A percentile compares a stretch with the other conserved stretches of the same genome.
These are phyloP conservation scores for Akanthomyces muscarius DNA, from an alignment of 2,329 filamentous ascomycete species.

Conservation along the genomic window DNA sequence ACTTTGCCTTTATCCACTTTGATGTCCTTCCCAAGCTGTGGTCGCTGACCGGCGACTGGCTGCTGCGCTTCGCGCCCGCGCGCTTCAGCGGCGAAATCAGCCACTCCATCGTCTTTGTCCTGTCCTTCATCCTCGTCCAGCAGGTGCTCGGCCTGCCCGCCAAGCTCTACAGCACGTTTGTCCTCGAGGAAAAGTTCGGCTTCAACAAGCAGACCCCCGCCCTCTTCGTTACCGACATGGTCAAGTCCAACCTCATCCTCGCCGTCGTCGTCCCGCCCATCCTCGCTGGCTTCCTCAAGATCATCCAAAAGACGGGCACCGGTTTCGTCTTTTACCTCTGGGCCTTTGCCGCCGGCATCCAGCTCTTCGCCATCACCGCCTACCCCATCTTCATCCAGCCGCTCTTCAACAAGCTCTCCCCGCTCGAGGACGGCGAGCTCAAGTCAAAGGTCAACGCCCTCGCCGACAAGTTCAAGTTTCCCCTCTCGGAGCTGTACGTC, in stretches of 20 bases:
- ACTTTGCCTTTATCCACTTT: conserved; percentile 82
- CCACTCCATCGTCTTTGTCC: conserved; percentile 88
- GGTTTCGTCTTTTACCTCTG: conserved; percentile 98
- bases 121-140: conserved; percentile 78
- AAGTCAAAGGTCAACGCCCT: conserved; percentile 85
- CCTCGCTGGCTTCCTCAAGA: conserved; percentile 86
- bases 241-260: conserved; percentile 84
- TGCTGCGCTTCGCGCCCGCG: conserved; percentile 69
- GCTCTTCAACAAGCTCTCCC: conserved; percentile 96
- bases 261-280: conserved; percentile 80
- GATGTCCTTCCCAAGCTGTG: conserved; percentile 90
- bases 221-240: conserved; percentile 82
- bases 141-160: conserved; percentile 75
- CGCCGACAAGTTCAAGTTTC: conserved; percentile 81
- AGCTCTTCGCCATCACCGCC: conserved; percentile 92
- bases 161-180: conserved; percentile 89
- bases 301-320: conserved; percentile 89
- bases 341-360: conserved; percentile 83
- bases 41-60: conserved; percentile 71
- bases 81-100: conserved; percentile 88
- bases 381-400: conserved; percentile 93
- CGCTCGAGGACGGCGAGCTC: conserved; percentile 78
- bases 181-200: conserved; percentile 92
- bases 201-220: conserved; percentile 97
- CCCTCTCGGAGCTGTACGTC: conserved; percentile 86